Evolutionary conservation across 495 filamentous ascomycete genomes (phyloP).

Genomic region (Talaromyces stipitatus): DNA sequence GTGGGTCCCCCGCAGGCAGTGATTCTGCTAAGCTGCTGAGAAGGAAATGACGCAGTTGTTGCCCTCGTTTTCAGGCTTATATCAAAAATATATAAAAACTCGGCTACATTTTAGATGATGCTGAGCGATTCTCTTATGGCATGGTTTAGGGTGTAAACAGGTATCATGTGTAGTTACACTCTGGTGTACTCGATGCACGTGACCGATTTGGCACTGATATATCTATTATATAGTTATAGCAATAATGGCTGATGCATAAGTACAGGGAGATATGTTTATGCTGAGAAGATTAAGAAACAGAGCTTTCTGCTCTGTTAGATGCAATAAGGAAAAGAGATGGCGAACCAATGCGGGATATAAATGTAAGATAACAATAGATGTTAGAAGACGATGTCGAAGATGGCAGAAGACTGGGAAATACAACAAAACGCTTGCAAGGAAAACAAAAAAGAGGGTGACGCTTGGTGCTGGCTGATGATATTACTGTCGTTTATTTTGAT

Average conservation of each 20-base stretch:
- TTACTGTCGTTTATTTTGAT: not conserved
- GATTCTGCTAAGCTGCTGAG: not conserved
- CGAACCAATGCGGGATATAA: slow-evolving; percentile 5
- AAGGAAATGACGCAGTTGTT: not conserved
- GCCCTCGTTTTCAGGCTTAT: not conserved
- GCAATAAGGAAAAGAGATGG: not conserved
- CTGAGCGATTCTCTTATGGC: too few relatives aligned
- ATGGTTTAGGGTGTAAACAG: not conserved
- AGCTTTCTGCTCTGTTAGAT: too few relatives aligned
- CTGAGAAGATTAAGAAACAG: too few relatives aligned
- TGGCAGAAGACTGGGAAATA: not conserved
- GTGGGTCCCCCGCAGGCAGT: not conserved
- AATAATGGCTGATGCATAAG: too few relatives aligned
- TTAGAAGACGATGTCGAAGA: not conserved
- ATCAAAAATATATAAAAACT: too few relatives aligned
- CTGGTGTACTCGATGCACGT: not conserved
- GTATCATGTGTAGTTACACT: not conserved
- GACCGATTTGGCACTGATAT: not conserved
- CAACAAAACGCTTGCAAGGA: not conserved
- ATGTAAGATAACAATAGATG: not conserved
- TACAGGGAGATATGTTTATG: too few relatives aligned
- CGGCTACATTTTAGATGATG: too few relatives aligned
- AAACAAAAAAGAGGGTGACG: not conserved
- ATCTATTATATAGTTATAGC: too few relatives aligned
- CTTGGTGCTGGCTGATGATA: not conserved